Percentiles rank a stretch among this genome's conserved stretches.
Evolutionary conservation across 164 flowering plant genomes (phyloP).

Genomic region (Magnolia kwangsiensis): DNA sequence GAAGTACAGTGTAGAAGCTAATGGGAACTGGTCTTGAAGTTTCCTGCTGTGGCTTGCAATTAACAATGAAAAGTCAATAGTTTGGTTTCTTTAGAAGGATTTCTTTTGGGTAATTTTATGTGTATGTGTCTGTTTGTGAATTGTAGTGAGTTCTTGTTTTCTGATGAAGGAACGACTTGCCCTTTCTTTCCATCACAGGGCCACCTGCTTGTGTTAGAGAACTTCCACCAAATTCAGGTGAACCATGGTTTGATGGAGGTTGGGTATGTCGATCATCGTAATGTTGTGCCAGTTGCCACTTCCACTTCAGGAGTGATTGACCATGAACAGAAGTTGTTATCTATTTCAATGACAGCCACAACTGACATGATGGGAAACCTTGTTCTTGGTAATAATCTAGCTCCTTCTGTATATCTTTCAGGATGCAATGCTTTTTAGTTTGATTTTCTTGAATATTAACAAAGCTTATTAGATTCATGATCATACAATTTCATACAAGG

Average conservation of each 20-base stretch:
- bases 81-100: no score
- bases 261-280: slow-evolving; percentile 64
- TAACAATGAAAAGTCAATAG: no score
- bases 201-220: slow-evolving; percentile 74
- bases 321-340: slow-evolving; percentile 37
- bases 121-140: neutral
- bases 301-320: slow-evolving; percentile 26
- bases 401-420: neutral
- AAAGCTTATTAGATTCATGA: no score
- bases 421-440: neutral
- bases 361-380: slow-evolving; percentile 68
- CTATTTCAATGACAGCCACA: slow-evolving; percentile 91
- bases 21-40: no score
- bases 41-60: no score
- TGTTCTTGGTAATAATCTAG: slow-evolving; percentile 57
- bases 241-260: slow-evolving; percentile 94
- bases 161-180: neutral
- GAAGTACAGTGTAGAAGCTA: no score
- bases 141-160: neutral
- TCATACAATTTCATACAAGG: no score
- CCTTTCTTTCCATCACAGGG: slow-evolving; percentile 43
- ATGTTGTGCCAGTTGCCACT: slow-evolving; percentile 10
- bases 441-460: no score
- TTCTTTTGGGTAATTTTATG: neutral
- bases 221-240: slow-evolving; percentile 47